Evolutionary conservation across 1,284 basidiomycete species (phyloP), one percentile per base, ranked within the genome.

Genomic region (Pholiota adiposa): DNA sequence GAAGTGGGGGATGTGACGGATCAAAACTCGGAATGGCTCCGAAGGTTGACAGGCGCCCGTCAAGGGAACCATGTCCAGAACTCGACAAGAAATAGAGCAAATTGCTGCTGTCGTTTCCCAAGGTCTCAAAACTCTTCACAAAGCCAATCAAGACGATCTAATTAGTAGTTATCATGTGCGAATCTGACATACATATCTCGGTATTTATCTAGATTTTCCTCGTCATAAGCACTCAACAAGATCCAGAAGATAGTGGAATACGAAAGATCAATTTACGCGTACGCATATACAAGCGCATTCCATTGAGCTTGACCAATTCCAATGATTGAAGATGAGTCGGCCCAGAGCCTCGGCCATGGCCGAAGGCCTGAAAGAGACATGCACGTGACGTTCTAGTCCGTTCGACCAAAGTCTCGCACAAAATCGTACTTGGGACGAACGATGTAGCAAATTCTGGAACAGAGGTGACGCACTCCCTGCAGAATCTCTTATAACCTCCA

Each of bases 381-480:
- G 11, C 44, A 46, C 44, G 44, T 46, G 44, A 46, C 23, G 14
- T 54, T 54, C 53, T 54, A 54, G 53, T 46, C 36, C 21, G 29
- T 54, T 54, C 53, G 36, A 54, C 53, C 19, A 46, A 46, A 34
- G 40, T 34, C 53, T 46, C 41, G 53, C 16, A 33, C 12, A 21
- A 8, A 27, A 41, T 21, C 11, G 34, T 12, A 25, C 19, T 5
- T 16, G 14, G n/a, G 21, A 21, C 19, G 53, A 54, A 19, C 57
- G 36, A 36, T 38, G 31, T 53, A 18, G 59, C 36, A 53, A 21
- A 46, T 65, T 65, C 67, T 69, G 63, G 64, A 67, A 66, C 56
- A 56, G 23, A 23, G 56, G 44, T 57, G 63, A 61, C 49, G 25
- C 46, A 34, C 23, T 52, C 36, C 29, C 38, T 48, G 18, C 25